Base-by-base conservation (phyloP, 2,329 filamentous ascomycete genomes). In the Colletotrichum euphorbiae region DNA sequence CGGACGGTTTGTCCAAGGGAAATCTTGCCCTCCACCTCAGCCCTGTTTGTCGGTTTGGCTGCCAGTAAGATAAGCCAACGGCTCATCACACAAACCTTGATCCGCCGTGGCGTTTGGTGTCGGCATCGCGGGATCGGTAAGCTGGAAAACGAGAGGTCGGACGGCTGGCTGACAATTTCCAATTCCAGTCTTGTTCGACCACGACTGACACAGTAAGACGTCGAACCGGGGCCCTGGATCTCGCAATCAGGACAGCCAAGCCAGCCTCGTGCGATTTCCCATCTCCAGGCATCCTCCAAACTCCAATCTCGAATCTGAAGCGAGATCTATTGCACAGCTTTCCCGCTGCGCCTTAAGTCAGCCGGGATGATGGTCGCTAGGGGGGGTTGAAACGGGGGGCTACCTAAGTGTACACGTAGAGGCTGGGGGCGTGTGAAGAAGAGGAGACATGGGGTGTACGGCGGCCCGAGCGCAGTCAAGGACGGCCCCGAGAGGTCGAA, bases 271-370 rank as follows among this genome's bases (percentile, higher is more conserved):
- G 60, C 60, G 43, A 64, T 64, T 17, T 52, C 19, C 40, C 62
- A 46, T 60, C 46, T 46, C 17, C 48, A 52, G 38, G 48, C 36
- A 31, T 15, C 46, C 61, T 33, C 48, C 52, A 64, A 68, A 65
- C 65, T 65, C 65, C 45, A 64, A 65, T 58, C 51, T 45, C 52
- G 13, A 67, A 45, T 57, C 60, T 40, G 17, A 28, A 46, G 54
- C 21, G 36, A 64, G 65, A 65, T 68, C 60, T 45, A 43, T 61
- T 52, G 46, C 58, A 31, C 43, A 17, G 36, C 46, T 58, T 36
- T 21, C 38, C 15, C 46, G 60, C 65, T 50, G 52, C 52, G 65
- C 63, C 65, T 68, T 52, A 59, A 54, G 60, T 59, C 60, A 64
- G 65, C 60, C 21, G 60, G 60, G 65, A 36, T 42, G 28, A 52